phyloP scores from a whole-genome alignment of 148 eudicot species.

The Limonium bicolor region DNA sequence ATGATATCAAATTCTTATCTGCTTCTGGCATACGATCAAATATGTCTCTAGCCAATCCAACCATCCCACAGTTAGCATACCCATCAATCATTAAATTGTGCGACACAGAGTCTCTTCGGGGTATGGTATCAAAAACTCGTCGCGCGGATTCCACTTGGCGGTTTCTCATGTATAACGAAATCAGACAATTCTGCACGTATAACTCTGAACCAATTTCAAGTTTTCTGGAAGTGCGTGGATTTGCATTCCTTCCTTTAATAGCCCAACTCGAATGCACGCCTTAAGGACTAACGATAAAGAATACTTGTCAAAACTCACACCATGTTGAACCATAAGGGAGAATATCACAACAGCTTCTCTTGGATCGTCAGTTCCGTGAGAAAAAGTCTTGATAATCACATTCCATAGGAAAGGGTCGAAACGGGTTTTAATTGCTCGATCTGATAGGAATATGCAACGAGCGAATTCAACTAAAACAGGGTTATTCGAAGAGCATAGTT shows the following conservation, averaged over 20 bases:
- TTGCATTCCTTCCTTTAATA: constrained; percentile 51
- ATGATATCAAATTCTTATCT: constrained; percentile 48
- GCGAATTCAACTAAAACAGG: constrained; percentile 37
- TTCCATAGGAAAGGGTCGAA: constrained; percentile 60
- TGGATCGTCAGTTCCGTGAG: constrained; percentile 32
- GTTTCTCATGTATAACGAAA: constrained; percentile 38
- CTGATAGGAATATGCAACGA: constrained; percentile 27
- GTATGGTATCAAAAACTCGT: constrained; percentile 55
- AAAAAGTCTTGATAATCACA: constrained; percentile 38
- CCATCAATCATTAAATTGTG: constrained; percentile 68
- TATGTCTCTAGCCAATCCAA: constrained; percentile 26
- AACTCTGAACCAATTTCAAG: constrained; percentile 36
- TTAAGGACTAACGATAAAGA: constrained; percentile 56
- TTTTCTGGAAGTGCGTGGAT: constrained; percentile 57
- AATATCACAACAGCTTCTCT: constrained; percentile 30
- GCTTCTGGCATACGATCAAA: constrained; percentile 42
- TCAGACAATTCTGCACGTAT: constrained; percentile 55
- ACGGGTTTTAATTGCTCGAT: constrained; percentile 5
- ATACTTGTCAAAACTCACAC: constrained; percentile 43
- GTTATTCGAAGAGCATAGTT: constrained; percentile 28
- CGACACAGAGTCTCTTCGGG: constrained; percentile 36
- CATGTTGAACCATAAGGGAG: constrained; percentile 33
- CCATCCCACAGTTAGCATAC: constrained; percentile 44
- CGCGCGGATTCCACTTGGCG: constrained; percentile 33
- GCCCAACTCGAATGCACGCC: constrained; percentile 41